Evolutionary conservation across 768 basidiomycete species (phyloP).

Genomic region (Phaffia australis): DNA sequence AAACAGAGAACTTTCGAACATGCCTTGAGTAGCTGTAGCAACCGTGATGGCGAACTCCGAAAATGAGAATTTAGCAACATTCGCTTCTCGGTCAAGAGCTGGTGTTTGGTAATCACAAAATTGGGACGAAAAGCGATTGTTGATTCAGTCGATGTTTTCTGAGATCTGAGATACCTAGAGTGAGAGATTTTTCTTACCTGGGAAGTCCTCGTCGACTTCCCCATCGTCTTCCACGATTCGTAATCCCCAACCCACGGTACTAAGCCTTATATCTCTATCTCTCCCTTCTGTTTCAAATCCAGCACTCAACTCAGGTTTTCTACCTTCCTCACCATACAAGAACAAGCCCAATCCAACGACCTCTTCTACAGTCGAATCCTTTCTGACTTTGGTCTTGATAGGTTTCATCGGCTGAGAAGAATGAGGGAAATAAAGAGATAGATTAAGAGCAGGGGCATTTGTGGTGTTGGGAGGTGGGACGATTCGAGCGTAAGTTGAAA

Average conservation of each 20-base stretch:
- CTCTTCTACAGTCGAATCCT: constrained; percentile 87
- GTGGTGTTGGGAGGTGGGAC: constrained; percentile 49
- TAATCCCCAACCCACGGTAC: constrained; percentile 81
- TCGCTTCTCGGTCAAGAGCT: constrained; percentile 83
- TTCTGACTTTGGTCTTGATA: constrained; percentile 64
- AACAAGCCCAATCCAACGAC: constrained; percentile 86
- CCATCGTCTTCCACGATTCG: constrained; percentile 93
- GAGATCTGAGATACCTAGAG: too few relatives aligned
- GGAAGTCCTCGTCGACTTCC: constrained; percentile 97
- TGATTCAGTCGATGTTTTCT: too few relatives aligned
- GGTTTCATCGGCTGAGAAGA: constrained; percentile 49
- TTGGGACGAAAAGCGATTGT: not conserved
- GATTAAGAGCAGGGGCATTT: constrained; percentile 45
- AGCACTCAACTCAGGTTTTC: constrained; percentile 60
- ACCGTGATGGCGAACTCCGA: constrained; percentile 74
- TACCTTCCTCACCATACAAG: constrained; percentile 69
- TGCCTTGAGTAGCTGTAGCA: constrained; percentile 50
- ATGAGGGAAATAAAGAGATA: constrained; percentile 77
- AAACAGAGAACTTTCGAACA: not conserved
- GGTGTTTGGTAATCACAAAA: not conserved
- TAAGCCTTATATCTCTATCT: constrained; percentile 50
- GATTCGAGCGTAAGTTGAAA: constrained; percentile 76
- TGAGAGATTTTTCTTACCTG: constrained; percentile 50
- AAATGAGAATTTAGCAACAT: constrained; percentile 77
- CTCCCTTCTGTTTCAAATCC: constrained; percentile 51